phyloP scores from a whole-genome alignment of 139 green algal genomes.

The Marvania coccoides region DNA sequence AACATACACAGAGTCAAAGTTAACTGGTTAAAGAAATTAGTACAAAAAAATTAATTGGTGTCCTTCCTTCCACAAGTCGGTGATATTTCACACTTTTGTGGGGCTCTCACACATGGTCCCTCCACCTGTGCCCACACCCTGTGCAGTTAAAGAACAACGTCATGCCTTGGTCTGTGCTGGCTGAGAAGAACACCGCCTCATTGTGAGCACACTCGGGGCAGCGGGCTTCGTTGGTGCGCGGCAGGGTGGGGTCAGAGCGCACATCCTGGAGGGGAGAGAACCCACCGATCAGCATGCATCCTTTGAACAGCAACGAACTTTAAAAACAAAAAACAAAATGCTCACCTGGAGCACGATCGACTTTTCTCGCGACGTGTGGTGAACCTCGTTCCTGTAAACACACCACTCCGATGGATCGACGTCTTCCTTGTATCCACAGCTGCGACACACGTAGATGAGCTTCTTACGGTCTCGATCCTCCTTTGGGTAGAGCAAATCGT shows the following conservation, averaged over 20 bases:
- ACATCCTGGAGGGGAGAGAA: conserved; percentile 59
- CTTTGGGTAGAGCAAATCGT: conserved; percentile 76
- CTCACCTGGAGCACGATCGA: conserved; percentile 56
- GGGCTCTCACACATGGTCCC: conserved; percentile 57
- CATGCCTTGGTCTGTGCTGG: conserved; percentile 74
- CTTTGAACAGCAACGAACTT: neutral
- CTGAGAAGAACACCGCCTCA: conserved; percentile 82
- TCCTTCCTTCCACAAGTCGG: neutral
- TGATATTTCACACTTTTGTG: neutral
- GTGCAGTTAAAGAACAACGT: conserved; percentile 76
- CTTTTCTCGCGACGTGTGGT: conserved; percentile 71
- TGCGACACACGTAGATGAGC: conserved; percentile 78
- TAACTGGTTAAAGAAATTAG: too few species aligned
- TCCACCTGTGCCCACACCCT: conserved; percentile 64
- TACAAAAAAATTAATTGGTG: neutral
- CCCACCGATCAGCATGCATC: neutral
- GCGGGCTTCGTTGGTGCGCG: conserved; percentile 70
- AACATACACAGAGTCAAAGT: too few species aligned
- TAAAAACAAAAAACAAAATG: neutral
- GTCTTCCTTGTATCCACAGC: conserved; percentile 70
- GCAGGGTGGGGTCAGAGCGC: conserved; percentile 76
- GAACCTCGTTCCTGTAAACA: conserved; percentile 72
- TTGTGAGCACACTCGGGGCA: conserved; percentile 75
- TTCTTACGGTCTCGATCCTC: conserved; percentile 63
- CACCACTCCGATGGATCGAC: conserved; percentile 48